Base-by-base conservation (phyloP, 768 basidiomycete species). In the Agaricus blazei region DNA sequence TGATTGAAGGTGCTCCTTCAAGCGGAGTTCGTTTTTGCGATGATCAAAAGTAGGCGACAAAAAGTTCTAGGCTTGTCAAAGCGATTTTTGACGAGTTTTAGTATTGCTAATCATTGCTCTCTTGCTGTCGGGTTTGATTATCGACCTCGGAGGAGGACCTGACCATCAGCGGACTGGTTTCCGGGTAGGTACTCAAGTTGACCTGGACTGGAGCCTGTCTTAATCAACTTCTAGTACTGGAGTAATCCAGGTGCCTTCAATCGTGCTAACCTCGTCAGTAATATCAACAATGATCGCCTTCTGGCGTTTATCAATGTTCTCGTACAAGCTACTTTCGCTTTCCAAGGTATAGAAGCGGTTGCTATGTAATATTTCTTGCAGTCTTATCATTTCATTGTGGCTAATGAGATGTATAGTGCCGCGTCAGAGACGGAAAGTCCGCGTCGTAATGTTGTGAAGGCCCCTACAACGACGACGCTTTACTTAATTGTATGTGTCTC, bases 71-170 rank as follows among this genome's bases (percentile, higher is more conserved):
- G 19, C 19, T 19, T 19, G 19, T 19, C 19, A 19, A 19, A 19
- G 19, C 19, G 19, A 19, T 19, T 19, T 19, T 19, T 19, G 19
- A 19, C 19, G 19, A 19, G 19, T 19, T 19, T 19, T 27, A 85
- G 83, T 86, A 36, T 60, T 67, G 15, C 65, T 86, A 51, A 87
- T 88, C 46, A 78, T 78, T 43, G 76, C 80, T n/a, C 70, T 87
- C 34, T 75, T 88, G 49, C 51, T 85, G 40, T 69, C 74, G 53
- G 85, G 85, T 31, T 78, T 93, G 57, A 70, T 90, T 57, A 77
- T 93, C 57, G 86, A 89, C 59, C 78, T 88, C 19, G 92, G 92
- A 41, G 91, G 89, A 54, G 89, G 85, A 1, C 89, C 90, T 3
- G 60, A 78, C 53, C 75, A 80, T 59, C 77, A 85, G 23, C 78